Percentiles rank a stretch among this genome's conserved stretches.
Evolutionary conservation across 257 asterid genomes (phyloP).

Genomic region (Ballota nigra): DNA sequence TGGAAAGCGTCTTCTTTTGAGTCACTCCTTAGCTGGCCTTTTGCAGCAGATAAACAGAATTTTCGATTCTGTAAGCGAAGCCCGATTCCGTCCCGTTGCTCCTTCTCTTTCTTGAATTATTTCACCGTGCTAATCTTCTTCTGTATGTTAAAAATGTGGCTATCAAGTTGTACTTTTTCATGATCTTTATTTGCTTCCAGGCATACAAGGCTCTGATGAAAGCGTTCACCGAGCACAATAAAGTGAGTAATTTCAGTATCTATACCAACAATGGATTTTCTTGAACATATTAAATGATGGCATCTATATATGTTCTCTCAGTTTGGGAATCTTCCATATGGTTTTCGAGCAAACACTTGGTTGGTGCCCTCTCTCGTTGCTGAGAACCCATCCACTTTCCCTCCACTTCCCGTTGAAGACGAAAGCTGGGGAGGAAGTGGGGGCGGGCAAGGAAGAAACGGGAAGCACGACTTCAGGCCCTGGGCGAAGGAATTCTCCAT

Average conservation of each 20-base stretch:
- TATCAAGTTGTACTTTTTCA: slow-evolving; percentile 1
- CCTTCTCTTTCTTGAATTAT: neutral
- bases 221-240: slow-evolving; percentile 80
- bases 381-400: slow-evolving; percentile 54
- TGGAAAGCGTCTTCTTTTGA: slow-evolving; percentile 57
- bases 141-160: neutral
- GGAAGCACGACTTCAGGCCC: slow-evolving; percentile 45
- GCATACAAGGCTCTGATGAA: slow-evolving; percentile 72
- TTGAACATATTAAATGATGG: slow-evolving; percentile 6
- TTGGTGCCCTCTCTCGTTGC: slow-evolving; percentile 61
- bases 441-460: slow-evolving; percentile 71
- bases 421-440: slow-evolving; percentile 87
- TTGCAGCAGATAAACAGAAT: slow-evolving; percentile 70
- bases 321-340: slow-evolving; percentile 89
- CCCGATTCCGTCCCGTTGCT: neutral
- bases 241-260: slow-evolving; percentile 47
- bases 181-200: slow-evolving; percentile 35
- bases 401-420: slow-evolving; percentile 69
- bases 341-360: slow-evolving; percentile 84
- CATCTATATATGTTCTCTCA: slow-evolving; percentile 26
- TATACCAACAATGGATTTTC: neutral
- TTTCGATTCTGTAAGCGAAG: slow-evolving; percentile 65
- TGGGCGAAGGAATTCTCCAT: slow-evolving; percentile 71
- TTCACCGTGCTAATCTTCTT: neutral
- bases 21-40: slow-evolving; percentile 69